Conservation (phyloP, 495 filamentous ascomycete genomes). For the Talaromyces nanjingensis region DNA sequence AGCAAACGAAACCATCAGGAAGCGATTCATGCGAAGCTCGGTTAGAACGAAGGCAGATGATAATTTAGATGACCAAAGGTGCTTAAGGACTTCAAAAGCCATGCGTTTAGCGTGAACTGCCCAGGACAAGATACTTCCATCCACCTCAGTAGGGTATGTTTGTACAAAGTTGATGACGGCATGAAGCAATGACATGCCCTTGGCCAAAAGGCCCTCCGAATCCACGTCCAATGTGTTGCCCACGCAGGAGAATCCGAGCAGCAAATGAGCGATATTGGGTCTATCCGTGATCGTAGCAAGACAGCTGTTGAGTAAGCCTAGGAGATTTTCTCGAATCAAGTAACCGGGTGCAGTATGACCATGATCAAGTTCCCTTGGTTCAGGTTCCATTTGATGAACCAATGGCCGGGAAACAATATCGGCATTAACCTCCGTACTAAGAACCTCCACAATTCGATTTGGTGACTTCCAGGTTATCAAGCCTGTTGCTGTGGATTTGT, state of each 20-base stretch:
- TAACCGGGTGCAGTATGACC: slow-evolving; percentile 60
- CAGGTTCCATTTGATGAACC: slow-evolving; percentile 53
- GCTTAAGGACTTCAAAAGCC: slow-evolving; percentile 67
- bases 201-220: slow-evolving; percentile 55
- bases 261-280: slow-evolving; percentile 79
- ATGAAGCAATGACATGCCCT: slow-evolving; percentile 73
- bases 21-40: slow-evolving; percentile 69
- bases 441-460: slow-evolving; percentile 72
- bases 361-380: slow-evolving; percentile 55
- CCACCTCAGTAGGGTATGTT: slow-evolving; percentile 51
- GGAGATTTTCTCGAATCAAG: slow-evolving; percentile 66
- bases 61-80: slow-evolving; percentile 79
- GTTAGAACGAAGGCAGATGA: slow-evolving; percentile 64
- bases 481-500: slow-evolving; percentile 40
- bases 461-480: slow-evolving; percentile 47
- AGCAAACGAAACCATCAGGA: slow-evolving; percentile 63
- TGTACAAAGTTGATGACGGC: slow-evolving; percentile 61
- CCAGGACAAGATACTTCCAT: slow-evolving; percentile 62
- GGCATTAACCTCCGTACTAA: slow-evolving; percentile 63
- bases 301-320: slow-evolving; percentile 76
- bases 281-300: slow-evolving; percentile 59
- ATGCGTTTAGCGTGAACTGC: slow-evolving; percentile 63
- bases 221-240: slow-evolving; percentile 58
- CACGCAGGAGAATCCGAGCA: slow-evolving; percentile 80
- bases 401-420: slow-evolving; percentile 63